A percentile compares a stretch with the other conserved stretches of the same genome.
Conservation (phyloP, 441 rosid genomes). For the Erysimum cheiri region DNA sequence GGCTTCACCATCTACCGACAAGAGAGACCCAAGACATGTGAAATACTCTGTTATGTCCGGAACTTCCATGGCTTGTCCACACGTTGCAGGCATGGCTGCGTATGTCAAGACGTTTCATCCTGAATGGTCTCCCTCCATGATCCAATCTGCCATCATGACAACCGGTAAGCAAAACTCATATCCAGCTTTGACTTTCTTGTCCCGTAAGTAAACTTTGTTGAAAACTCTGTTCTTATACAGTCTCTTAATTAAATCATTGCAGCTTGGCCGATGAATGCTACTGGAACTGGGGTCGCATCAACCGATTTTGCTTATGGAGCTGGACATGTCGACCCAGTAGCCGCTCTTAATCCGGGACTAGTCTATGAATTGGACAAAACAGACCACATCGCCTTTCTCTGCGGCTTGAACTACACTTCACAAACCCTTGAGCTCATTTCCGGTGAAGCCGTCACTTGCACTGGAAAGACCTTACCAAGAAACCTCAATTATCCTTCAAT, state of each 20-base stretch:
- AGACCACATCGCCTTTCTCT: conserved; percentile 32
- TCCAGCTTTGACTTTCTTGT: neutral
- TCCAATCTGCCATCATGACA: conserved; percentile 70
- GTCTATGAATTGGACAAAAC: conserved; percentile 25
- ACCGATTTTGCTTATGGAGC: conserved; percentile 39
- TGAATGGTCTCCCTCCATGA: conserved; percentile 61
- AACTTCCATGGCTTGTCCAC: conserved; percentile 70
- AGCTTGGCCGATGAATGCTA: conserved; percentile 41
- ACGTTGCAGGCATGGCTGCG: conserved; percentile 57
- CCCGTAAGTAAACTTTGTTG: neutral
- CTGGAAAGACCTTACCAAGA: neutral
- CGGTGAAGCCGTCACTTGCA: conserved; percentile 26
- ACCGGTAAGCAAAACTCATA: conserved; percentile 43
- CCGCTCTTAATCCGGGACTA: conserved; percentile 36
- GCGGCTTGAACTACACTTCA: conserved; percentile 23
- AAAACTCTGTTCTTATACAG: neutral
- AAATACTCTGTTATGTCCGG: conserved; percentile 46
- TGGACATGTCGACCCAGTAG: conserved; percentile 40
- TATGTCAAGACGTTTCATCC: conserved; percentile 56
- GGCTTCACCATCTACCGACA: neutral
- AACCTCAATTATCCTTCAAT: conserved; percentile 41
- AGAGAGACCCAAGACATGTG: conserved; percentile 22
- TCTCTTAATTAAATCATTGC: neutral
- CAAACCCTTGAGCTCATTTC: conserved; percentile 1
- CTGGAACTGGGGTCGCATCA: neutral